A percentile compares a stretch with the other conserved stretches of the same genome.
phyloP scores from a whole-genome alignment of 1,284 basidiomycete species.

The Apiotrichum veenhuisii region DNA sequence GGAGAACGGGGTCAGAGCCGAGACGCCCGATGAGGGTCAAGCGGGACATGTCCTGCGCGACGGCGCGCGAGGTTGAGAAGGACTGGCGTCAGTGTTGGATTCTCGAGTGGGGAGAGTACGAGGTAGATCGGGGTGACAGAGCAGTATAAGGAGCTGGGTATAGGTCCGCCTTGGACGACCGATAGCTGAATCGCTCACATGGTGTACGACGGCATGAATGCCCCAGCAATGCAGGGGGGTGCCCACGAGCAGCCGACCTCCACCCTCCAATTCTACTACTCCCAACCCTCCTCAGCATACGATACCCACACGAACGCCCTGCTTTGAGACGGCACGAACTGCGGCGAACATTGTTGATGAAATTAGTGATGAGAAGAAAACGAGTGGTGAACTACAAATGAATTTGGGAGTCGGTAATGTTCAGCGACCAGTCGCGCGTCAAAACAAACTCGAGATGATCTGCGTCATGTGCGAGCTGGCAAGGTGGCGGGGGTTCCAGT shows the following conservation, averaged over 20 bases:
- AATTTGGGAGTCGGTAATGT: too few relatives aligned
- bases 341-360: conserved; percentile 9
- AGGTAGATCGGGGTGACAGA: neutral
- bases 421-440: neutral
- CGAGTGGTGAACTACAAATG: neutral
- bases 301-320: conserved; percentile 10
- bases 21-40: conserved; percentile 42
- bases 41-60: conserved; percentile 30
- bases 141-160: too few relatives aligned
- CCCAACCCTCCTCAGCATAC: neutral
- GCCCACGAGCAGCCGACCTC: too few relatives aligned
- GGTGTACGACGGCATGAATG: too few relatives aligned
- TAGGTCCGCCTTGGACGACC: too few relatives aligned
- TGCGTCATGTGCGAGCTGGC: neutral
- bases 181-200: too few relatives aligned
- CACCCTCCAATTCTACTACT: too few relatives aligned
- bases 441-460: neutral
- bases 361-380: neutral
- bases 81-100: conserved; percentile 16
- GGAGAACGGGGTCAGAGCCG: conserved; percentile 37
- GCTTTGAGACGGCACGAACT: neutral
- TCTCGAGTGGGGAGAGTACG: neutral
- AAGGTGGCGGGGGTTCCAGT: too few relatives aligned
- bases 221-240: too few relatives aligned
- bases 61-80: conserved; percentile 27